These are phyloP conservation scores for Melanomma pulvis-pyrius DNA, from an alignment of 495 filamentous ascomycete genomes.

Conservation along the genomic window DNA sequence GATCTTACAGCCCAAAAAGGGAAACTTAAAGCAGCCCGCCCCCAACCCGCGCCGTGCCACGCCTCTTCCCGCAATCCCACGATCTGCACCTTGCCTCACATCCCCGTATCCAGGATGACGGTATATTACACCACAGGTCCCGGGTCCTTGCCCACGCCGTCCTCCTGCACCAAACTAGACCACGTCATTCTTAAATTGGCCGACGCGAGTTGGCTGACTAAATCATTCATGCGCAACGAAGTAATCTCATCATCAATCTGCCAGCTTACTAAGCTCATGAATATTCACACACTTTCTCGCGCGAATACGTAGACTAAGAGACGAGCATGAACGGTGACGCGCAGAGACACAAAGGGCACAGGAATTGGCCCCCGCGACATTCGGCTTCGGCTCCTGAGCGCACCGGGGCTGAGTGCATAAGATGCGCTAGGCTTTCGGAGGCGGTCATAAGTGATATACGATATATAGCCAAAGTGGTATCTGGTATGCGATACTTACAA, in stretches of 20 bases:
- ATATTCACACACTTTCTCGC: not conserved
- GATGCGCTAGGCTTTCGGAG: no score
- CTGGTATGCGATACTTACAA: not conserved
- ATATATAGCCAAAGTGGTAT: not conserved
- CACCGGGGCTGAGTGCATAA: not conserved
- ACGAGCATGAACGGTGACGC: not conserved
- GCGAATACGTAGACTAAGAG: not conserved
- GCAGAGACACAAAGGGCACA: not conserved
- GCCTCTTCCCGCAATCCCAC: not conserved
- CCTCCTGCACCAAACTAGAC: not conserved
- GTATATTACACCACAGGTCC: not conserved
- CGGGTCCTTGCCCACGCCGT: not conserved
- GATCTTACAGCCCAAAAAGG: not conserved
- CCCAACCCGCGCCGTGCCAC: not conserved
- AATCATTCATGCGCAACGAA: not conserved
- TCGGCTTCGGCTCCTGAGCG: not conserved
- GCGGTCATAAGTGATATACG: no score
- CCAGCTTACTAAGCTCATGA: not conserved
- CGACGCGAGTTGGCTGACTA: not conserved
- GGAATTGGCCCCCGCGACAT: not conserved
- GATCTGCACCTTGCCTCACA: not conserved
- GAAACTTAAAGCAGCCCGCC: not conserved
- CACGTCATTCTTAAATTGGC: not conserved
- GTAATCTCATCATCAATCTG: not conserved
- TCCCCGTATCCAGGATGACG: not conserved